These are phyloP conservation scores for Monotropa hypopitys DNA, from an alignment of 179 eudicot genomes.

Conservation along the genomic window DNA sequence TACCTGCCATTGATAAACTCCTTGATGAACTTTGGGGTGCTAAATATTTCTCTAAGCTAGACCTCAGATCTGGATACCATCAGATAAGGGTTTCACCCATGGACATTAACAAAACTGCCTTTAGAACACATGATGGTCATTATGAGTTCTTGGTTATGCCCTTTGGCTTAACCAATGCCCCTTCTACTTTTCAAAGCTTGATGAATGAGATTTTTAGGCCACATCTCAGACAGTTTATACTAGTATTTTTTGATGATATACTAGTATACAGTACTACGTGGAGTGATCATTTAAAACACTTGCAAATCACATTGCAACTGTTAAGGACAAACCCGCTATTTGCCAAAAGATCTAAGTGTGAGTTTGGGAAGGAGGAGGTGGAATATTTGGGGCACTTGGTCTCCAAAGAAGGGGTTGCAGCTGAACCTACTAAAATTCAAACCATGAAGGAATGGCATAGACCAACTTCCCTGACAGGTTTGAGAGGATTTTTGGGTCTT, in stretches of 20 bases:
- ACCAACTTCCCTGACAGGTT: too few species aligned
- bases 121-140: background rate
- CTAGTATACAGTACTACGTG: background rate
- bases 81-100: too few species aligned
- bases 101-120: background rate
- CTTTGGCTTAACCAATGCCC: background rate
- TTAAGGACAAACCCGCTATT: background rate
- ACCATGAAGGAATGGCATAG: too few species aligned
- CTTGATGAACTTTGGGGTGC: too few species aligned
- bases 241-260: background rate
- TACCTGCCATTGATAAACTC: too few species aligned
- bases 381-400: background rate
- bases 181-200: background rate
- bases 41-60: too few species aligned
- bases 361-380: background rate
- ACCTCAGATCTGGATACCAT: too few species aligned
- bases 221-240: background rate
- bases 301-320: background rate
- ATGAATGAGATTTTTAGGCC: background rate
- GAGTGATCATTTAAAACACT: background rate
- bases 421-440: too few species aligned
- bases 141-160: background rate
- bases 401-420: too few species aligned
- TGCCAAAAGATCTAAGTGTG: background rate
- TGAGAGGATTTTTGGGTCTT: too few species aligned